Evolutionary conservation across 306 rosid genomes (phyloP), one percentile per base, ranked within the genome.

Genomic region (Vigna unguiculata): DNA sequence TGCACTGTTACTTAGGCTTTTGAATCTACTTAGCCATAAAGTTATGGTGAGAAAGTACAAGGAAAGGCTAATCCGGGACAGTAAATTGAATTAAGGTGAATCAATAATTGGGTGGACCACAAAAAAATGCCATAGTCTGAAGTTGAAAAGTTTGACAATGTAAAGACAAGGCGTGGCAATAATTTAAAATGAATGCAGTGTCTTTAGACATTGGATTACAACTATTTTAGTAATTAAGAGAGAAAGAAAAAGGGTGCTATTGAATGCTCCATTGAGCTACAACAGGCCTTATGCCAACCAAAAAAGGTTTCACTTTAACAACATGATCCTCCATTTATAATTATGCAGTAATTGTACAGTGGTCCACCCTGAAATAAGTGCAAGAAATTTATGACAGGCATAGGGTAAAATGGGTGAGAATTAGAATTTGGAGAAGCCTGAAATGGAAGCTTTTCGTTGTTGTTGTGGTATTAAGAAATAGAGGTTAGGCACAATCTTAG

Each of bases 1-100:
- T 40, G 3, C 12, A 40, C 45, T 40, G 45, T 40, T 40, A 40
- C 45, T 40, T 38, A 40, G 45, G 74, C 86, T 85, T 82, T 85
- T 75, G 77, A 78, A 68, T 67, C 36, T 61, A 66, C 72, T 62
- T 62, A 62, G 78, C 68, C 63, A 66, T 69, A 77, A 70, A 79
- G 85, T 67, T 60, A 54, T 17, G 1, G 78, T 20, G 81, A 72
- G 84, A 80, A 84, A 86, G 90, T 84, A 83, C 88, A 48, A 49
- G 69, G 69, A 71, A 83, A 64, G 20, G 82, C 72, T 22, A 82
- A 81, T 59, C 79, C 43, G 7, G 15, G 20, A 78, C 46, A 71
- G 82, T 90, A 80, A 69, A 71, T 48, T 69, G 82, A 86, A 88
- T 84, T 80, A 69, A 80, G 79, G 83, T 81, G 83, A 78, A 84